Percentiles rank a stretch among this genome's conserved stretches.
Evolutionary conservation across 1,139 yeast genomes (phyloP).

Genomic region (Lipomyces yarrowii): DNA sequence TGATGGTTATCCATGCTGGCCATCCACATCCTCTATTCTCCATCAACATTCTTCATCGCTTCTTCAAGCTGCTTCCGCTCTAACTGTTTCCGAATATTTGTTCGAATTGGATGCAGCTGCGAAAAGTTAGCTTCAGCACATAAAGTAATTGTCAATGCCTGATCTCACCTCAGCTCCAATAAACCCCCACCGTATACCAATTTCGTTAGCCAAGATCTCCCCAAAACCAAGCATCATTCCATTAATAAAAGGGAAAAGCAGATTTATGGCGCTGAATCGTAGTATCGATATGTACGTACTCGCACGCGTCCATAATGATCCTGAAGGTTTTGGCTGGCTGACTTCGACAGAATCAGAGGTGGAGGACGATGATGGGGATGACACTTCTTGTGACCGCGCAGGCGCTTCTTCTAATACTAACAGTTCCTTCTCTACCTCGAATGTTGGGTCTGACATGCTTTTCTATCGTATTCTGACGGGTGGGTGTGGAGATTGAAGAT

Average conservation of each 20-base stretch:
- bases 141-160: not conserved
- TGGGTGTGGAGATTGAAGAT: not conserved
- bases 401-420: not conserved
- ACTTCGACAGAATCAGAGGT: not conserved
- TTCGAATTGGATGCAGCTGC: conserved; percentile 24
- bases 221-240: conserved; percentile 98
- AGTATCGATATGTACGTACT: conserved; percentile 37
- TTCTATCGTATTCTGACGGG: not conserved
- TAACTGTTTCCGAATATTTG: conserved; percentile 13
- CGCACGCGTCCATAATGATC: not conserved
- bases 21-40: conserved; percentile 1
- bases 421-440: not conserved
- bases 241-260: conserved; percentile 83
- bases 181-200: conserved; percentile 82
- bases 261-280: conserved; percentile 65
- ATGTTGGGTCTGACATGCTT: not conserved
- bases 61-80: conserved; percentile 12
- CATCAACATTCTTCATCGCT: not conserved
- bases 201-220: conserved; percentile 90
- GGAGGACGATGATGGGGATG: not conserved
- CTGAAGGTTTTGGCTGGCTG: not conserved
- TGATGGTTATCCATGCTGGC: not conserved
- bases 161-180: conserved; percentile 64
- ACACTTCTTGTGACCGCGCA: not conserved
- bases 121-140: not conserved